Evolutionary conservation across 2,329 filamentous ascomycete species (phyloP), one percentile per base, ranked within the genome.

Genomic region (Cladophialophora chaetospira): DNA sequence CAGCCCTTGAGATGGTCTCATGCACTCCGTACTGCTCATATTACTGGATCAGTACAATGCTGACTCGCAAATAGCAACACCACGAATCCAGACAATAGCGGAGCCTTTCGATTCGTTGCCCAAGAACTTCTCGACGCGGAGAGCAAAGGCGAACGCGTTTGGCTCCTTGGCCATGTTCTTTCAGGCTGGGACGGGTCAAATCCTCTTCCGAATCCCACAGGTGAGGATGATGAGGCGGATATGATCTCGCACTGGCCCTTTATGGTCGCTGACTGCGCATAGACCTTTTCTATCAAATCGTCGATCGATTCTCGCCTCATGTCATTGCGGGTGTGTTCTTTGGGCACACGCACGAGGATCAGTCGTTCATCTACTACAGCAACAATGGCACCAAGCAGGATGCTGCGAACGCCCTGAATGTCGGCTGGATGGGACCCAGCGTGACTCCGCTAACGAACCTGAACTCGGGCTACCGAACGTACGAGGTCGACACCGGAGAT

Each of bases 121-220:
- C 60, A 74, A 2, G 80, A 83, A 63, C 72, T 83, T 0, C 77
- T 81, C 63, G 73, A 73, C 5, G 79, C 80, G 6, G 80, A 83
- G 64, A 77, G 80, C 58, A 71, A 72, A 6, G 73, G 73, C 4
- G 80, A 83, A 60, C 71, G 79, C 8, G 80, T 82, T 25, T 83
- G 80, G 80, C 73, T 83, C 4, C 65, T 82, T 5, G 80, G 77
- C 4, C 80, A 82, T 51, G 79, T 84, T 10, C 73, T 81, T 6
- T 76, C 74, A 21, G 81, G 82, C 5, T 84, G 80, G 78, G 80
- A 83, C 64, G 81, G 81, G 23, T 69, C 68, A 2, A 83, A 83
- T 55, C 77, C 80, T 2, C 67, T 82, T 5, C 76, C 77, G 3
- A 81, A 81, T 51, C 82, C 81, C 0, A 77, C 73, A 1, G 74